Evolutionary conservation across 495 filamentous ascomycete species (phyloP), one percentile per base, ranked within the genome.

Genomic region (Echria macrotheca): DNA sequence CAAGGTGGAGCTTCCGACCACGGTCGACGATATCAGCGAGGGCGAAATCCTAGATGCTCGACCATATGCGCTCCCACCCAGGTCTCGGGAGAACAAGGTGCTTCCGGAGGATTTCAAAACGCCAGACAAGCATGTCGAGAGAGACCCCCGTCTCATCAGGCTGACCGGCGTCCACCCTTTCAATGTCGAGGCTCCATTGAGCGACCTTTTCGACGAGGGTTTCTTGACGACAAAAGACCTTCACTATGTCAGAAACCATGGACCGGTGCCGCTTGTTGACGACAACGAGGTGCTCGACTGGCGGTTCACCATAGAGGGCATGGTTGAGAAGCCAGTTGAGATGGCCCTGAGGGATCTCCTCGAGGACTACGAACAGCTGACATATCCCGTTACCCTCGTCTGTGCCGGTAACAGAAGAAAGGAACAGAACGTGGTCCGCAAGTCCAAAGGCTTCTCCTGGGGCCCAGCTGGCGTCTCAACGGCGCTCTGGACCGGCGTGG

Each of bases 371-470:
- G 85, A 93, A 45, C 86, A 95, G 61, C 78, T 90, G 15, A 96
- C 91, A 7, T 82, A 84, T 24, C 91, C 91, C 0, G 73, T 96
- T 56, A 96, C 91, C 0, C 75, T 97, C 0, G 91, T 96, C 29
- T 97, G 91, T 66, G 91, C 91, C 10, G 91, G 91, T 0, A 97
- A 97, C 59, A 73, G 91, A 50, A 77, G 91, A 18, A 97, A 97
- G 68, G 91, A 97, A 63, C 91, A 97, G 58, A 97, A 97, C 52
- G 72, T 84, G 24, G 87, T 95, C 2, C 75, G 89, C 22, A 97
- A 97, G 63, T 86, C 87, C 2, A 95, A 96, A 59, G 91, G 91
- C 0, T 97, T 97, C 69, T 95, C 90, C 44, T 97, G 91, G 91
- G 91, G 91, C 31, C 76, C 91, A 0, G 90, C 88, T 5, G 91